Percentiles rank a stretch among this genome's conserved stretches.
These are phyloP conservation scores for Fusarium udum DNA, from an alignment of 2,329 filamentous ascomycete genomes.

Conservation along the genomic window DNA sequence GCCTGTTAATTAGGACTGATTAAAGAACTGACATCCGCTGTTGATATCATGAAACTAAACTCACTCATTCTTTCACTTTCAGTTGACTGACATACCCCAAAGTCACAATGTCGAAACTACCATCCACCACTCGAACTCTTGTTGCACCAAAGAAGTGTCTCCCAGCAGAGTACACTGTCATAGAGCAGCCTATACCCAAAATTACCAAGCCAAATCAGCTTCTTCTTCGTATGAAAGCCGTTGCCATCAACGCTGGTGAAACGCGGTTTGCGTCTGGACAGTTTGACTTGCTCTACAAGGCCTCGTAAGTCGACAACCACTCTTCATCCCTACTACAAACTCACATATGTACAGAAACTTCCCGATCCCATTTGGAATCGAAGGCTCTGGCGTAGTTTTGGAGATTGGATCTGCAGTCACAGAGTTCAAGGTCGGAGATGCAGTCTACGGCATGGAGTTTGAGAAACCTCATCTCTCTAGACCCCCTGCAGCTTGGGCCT, in stretches of 20 bases:
- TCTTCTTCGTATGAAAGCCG: constrained; percentile 53
- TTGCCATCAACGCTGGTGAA: constrained; percentile 49
- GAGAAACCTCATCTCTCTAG: constrained; percentile 50
- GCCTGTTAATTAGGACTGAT: background rate
- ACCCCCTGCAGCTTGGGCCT: constrained; percentile 46
- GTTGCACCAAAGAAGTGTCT: constrained; percentile 52
- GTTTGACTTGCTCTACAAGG: constrained; percentile 38
- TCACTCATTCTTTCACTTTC: background rate
- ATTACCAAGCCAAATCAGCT: constrained; percentile 56
- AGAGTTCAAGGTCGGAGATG: constrained; percentile 46
- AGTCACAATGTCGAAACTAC: constrained; percentile 43
- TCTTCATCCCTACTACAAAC: background rate
- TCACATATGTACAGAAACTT: constrained; percentile 19
- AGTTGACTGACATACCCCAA: background rate
- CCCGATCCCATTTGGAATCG: constrained; percentile 41
- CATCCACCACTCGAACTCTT: constrained; percentile 56
- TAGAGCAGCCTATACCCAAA: constrained; percentile 55
- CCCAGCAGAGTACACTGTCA: constrained; percentile 52
- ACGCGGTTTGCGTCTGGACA: constrained; percentile 44
- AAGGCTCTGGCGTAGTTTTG: constrained; percentile 48
- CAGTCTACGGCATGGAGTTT: constrained; percentile 52
- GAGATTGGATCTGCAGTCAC: constrained; percentile 44
- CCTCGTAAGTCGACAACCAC: constrained; percentile 39
- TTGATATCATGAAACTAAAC: background rate
- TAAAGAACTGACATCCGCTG: constrained; percentile 13